Base-by-base conservation (phyloP, 257 asterid species). In the Cinchona pubescens region DNA sequence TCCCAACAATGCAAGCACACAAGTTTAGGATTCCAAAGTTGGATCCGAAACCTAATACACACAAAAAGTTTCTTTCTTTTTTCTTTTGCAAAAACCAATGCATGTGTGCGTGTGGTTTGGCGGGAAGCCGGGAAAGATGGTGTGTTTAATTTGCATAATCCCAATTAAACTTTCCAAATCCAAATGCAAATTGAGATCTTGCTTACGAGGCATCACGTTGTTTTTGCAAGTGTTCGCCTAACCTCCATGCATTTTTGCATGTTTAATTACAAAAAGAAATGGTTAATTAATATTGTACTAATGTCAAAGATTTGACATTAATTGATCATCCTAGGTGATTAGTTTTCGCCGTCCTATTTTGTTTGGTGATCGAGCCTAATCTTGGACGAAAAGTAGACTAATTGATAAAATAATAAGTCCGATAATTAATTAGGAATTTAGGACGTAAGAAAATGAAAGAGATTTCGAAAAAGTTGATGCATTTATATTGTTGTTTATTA, bases 1-100 rank as follows among this genome's bases (percentile, higher is more conserved):
- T 60, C n/a, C 56, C n/a, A 51, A 46, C 13, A 71, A 27, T 75
- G 10, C 72, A 80, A 34, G 61, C 55, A 67, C 23, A 79, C 81
- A 69, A 75, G 25, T n/a, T 66, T 34, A 64, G 48, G 63, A 72
- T 62, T 64, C 70, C 88, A 63, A 82, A 18, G 69, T 73, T 30
- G 69, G 75, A 78, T 78, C 82, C 77, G 27, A 71, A 71, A 62
- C 67, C 48, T 3, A 69, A 67, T 38, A 42, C 23, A 19, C 70
- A 13, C 27, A 29, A 8, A n/a, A n/a, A n/a, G n/a, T n/a, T n/a
- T n/a, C n/a, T n/a, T n/a, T n/a, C n/a, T n/a, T n/a, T n/a, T n/a
- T n/a, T 37, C 3, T 65, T 19, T 65, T 37, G 11, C 0, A 8
- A 19, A 65, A 19, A 2, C 53, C 25, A 29, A 4, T 46, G 58